These are phyloP conservation scores for Leishmania mexicana DNA, from an alignment of 208 protist genomes.

Conservation along the genomic window DNA sequence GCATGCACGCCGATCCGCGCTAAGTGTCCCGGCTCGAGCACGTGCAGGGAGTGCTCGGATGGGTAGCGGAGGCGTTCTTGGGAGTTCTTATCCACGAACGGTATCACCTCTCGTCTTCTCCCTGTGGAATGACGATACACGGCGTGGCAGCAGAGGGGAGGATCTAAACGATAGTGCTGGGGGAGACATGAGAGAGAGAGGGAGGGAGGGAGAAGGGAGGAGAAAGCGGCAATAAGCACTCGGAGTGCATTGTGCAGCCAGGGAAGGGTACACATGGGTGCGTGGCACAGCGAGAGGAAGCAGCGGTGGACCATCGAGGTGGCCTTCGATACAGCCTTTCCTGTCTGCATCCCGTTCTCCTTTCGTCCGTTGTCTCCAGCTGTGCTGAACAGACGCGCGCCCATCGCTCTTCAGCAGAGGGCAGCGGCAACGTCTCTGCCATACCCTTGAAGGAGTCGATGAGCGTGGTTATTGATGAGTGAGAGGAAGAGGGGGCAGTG, in stretches of 20 bases:
- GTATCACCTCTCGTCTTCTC: background rate
- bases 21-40: background rate
- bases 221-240: background rate
- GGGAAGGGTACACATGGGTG: background rate
- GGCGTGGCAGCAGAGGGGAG: background rate
- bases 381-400: background rate
- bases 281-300: background rate
- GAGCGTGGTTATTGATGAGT: background rate
- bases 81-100: background rate
- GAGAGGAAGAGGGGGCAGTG: background rate
- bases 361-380: background rate
- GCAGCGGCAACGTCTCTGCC: background rate
- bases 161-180: background rate
- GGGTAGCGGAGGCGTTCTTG: background rate
- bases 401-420: background rate
- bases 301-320: background rate
- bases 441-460: background rate
- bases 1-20: background rate
- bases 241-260: background rate
- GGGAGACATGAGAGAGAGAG: background rate
- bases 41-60: background rate
- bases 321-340: background rate
- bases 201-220: background rate
- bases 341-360: background rate
- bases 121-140: background rate